These are phyloP conservation scores for Pseudogymnoascus sp. DNA, from an alignment of 2,329 filamentous ascomycete species.

Conservation along the genomic window DNA sequence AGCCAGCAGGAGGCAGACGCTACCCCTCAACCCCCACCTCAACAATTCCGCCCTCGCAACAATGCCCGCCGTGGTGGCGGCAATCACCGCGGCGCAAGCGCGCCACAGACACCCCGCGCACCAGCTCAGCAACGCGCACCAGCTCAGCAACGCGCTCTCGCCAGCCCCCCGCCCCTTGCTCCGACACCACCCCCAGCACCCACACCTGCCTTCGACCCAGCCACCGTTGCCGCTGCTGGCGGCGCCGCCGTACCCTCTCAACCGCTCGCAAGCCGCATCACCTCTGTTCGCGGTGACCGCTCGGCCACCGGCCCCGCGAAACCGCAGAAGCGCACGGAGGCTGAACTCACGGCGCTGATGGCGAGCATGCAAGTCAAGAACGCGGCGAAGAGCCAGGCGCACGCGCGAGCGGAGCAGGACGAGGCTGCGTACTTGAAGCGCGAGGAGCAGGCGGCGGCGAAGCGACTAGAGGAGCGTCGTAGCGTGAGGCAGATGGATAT, in stretches of 20 bases:
- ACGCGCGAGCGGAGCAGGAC: slow-evolving; percentile 60
- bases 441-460: slow-evolving; percentile 49
- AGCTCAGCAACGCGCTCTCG: slow-evolving; percentile 1
- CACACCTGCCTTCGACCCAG: slow-evolving; percentile 10
- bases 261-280: slow-evolving; percentile 19
- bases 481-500: slow-evolving; percentile 24
- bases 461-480: slow-evolving; percentile 33
- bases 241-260: slow-evolving; percentile 15
- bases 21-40: background rate
- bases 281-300: slow-evolving; percentile 45
- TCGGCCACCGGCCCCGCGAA: slow-evolving; percentile 43
- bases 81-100: background rate
- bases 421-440: slow-evolving; percentile 53
- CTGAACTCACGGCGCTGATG: slow-evolving; percentile 52
- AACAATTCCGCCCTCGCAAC: slow-evolving; percentile 2
- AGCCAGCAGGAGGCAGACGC: background rate
- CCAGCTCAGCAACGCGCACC: slow-evolving; percentile 7
- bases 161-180: background rate
- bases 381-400: slow-evolving; percentile 47
- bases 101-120: slow-evolving; percentile 9
- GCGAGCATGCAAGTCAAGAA: slow-evolving; percentile 54
- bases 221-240: background rate
- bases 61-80: background rate
- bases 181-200: slow-evolving; percentile 10
- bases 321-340: slow-evolving; percentile 55